A percentile compares a stretch with the other conserved stretches of the same genome.
phyloP scores from a whole-genome alignment of 2,329 filamentous ascomycete species.

The Arthrocladium fulminans region DNA sequence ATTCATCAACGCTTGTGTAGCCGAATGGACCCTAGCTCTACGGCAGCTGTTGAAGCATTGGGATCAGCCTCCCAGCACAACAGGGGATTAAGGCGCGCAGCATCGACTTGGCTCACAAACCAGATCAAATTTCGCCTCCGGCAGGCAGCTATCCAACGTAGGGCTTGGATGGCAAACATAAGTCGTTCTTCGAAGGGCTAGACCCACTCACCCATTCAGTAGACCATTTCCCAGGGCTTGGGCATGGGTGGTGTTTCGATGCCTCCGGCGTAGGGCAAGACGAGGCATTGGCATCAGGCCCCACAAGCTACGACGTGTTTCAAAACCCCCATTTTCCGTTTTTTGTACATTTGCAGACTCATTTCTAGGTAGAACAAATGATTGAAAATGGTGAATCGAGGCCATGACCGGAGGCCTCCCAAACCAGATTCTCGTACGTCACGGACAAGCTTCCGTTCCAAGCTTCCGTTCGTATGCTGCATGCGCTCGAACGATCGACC shows the following conservation, averaged over 20 bases:
- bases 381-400: too few relatives aligned
- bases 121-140: neutral
- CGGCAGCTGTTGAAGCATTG: conserved; percentile 61
- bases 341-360: too few relatives aligned
- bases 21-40: conserved; percentile 59
- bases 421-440: too few relatives aligned
- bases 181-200: neutral
- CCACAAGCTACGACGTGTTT: neutral
- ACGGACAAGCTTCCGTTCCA: too few relatives aligned
- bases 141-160: neutral
- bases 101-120: neutral
- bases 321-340: neutral
- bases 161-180: neutral
- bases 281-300: neutral
- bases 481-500: too few relatives aligned
- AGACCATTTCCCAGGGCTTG: neutral
- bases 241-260: neutral
- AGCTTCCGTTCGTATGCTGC: too few relatives aligned
- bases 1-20: conserved; percentile 54
- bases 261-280: too few relatives aligned
- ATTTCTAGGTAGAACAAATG: too few relatives aligned
- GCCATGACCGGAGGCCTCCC: too few relatives aligned
- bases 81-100: conserved; percentile 22
- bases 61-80: conserved; percentile 48
- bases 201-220: neutral